Evolutionary conservation across 495 filamentous ascomycete species (phyloP), one percentile per base, ranked within the genome.

Genomic region (Clavariopsis aquatica): DNA sequence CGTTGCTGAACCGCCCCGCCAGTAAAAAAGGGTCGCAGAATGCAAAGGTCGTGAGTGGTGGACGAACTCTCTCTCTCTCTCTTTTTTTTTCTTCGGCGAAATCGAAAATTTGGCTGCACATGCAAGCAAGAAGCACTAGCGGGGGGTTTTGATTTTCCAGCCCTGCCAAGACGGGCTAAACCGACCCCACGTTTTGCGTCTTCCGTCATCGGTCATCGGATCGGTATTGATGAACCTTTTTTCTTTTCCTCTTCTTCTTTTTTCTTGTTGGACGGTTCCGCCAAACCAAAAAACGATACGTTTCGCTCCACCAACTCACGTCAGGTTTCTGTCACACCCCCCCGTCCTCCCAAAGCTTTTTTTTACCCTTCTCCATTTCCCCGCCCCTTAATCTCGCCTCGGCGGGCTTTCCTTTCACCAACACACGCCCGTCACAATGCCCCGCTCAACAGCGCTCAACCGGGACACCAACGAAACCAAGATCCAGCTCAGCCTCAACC

Each of bases 401-500:
- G n/a, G n/a, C n/a, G n/a, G n/a, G n/a, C n/a, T n/a, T n/a, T n/a
- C n/a, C n/a, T n/a, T n/a, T n/a, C n/a, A n/a, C n/a, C n/a, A n/a
- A n/a, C 20, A 5, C 43, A 1, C 29, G 10, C 7, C 54, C 36
- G 10, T 19, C 20, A 69, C 36, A 31, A 68, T 68, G 60, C 28
- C 66, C 1, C 90, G 93, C 69, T 91, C 85, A 66, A 85, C 89
- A 20, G 82, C 86, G 60, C 77, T 97, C 70, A 84, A 87, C 46
- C 91, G 94, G 73, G 83, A 88, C 77, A 98, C 94, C 68, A 96
- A 96, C 78, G 94, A 98, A 79, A 98, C 94, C 73, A 95, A 95
- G 75, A 94, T 98, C 76, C 83, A 90, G 71, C 80, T 98, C 49
- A 87, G 89, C n/a, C 82, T 98, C 60, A 93, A 89, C 75, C 82